phyloP scores from a whole-genome alignment of 1,284 basidiomycete species.

The Cryptococcus hybrid region DNA sequence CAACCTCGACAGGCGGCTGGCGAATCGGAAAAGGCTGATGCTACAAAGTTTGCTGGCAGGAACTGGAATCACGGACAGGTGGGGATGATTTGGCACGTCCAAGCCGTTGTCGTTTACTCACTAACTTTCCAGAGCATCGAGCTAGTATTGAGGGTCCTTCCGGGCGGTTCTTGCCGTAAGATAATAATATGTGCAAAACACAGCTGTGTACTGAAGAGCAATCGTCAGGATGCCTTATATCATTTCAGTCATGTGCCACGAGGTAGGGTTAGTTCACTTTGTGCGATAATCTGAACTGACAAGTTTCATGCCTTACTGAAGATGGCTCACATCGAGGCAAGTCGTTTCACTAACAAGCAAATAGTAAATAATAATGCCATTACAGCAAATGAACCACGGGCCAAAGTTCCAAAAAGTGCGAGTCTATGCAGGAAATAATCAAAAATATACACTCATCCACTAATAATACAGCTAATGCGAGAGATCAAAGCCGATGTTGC shows the following conservation, averaged over 20 bases:
- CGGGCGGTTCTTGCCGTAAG: constrained; percentile 45
- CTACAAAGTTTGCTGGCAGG: constrained; percentile 41
- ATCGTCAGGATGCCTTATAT: constrained; percentile 33
- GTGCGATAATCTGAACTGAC: background rate
- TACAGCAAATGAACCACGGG: constrained; percentile 50
- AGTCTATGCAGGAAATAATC: background rate
- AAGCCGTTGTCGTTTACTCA: background rate
- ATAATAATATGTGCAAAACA: background rate
- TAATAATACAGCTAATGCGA: constrained; percentile 29
- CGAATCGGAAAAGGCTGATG: background rate
- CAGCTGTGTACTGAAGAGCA: background rate
- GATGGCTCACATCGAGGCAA: constrained; percentile 49
- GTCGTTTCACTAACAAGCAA: background rate
- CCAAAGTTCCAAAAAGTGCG: constrained; percentile 45
- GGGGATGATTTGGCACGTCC: background rate
- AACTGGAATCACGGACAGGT: constrained; percentile 53
- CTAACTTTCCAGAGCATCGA: constrained; percentile 35
- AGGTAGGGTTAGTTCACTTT: constrained; percentile 20
- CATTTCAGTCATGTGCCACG: constrained; percentile 48
- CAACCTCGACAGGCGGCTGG: constrained; percentile 1
- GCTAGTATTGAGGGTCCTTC: constrained; percentile 47
- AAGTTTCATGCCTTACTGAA: constrained; percentile 2
- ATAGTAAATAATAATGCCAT: too few species aligned
- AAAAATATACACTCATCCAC: constrained; percentile 2
- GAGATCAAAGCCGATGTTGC: constrained; percentile 45